Conservation (phyloP, 1,284 basidiomycete genomes). For the Ceratobasidium sp. region DNA sequence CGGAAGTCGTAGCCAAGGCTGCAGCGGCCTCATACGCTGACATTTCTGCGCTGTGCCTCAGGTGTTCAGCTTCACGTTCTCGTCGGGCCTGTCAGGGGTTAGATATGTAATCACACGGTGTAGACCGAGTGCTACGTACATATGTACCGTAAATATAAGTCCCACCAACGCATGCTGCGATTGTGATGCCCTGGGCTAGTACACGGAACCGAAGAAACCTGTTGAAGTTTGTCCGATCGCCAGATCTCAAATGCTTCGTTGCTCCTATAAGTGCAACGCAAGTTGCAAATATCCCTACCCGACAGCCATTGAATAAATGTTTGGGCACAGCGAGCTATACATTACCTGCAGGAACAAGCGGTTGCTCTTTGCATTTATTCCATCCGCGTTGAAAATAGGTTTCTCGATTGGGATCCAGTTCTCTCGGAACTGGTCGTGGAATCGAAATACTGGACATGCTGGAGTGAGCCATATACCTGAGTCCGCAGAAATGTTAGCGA, state of each 20-base stretch:
- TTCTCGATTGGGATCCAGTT: slow-evolving; percentile 24
- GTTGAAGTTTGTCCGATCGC: slow-evolving; percentile 52
- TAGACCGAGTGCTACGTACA: neutral
- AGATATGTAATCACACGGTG: neutral
- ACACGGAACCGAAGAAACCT: slow-evolving; percentile 52
- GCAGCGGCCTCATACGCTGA: slow-evolving; percentile 2
- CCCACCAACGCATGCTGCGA: slow-evolving; percentile 51
- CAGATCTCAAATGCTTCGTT: slow-evolving; percentile 49
- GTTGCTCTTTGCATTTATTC: slow-evolving; percentile 54
- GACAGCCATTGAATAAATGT: too few relatives aligned
- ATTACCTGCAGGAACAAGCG: slow-evolving; percentile 53
- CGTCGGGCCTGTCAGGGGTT: neutral
- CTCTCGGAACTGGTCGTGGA: slow-evolving; percentile 2
- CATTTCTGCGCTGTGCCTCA: slow-evolving; percentile 15
- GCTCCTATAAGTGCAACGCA: slow-evolving; percentile 52
- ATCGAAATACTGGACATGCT: slow-evolving; percentile 12
- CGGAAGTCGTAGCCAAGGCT: neutral
- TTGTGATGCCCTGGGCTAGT: slow-evolving; percentile 52
- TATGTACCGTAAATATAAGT: slow-evolving; percentile 43
- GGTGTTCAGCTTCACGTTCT: slow-evolving; percentile 23
- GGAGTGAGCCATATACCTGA: neutral
- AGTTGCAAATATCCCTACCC: slow-evolving; percentile 49
- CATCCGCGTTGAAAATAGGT: slow-evolving; percentile 50
- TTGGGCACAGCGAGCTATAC: too few relatives aligned
- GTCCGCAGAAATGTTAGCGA: too few relatives aligned